These are phyloP conservation scores for Oxalis stricta DNA, from an alignment of 441 rosid species.

Conservation along the genomic window DNA sequence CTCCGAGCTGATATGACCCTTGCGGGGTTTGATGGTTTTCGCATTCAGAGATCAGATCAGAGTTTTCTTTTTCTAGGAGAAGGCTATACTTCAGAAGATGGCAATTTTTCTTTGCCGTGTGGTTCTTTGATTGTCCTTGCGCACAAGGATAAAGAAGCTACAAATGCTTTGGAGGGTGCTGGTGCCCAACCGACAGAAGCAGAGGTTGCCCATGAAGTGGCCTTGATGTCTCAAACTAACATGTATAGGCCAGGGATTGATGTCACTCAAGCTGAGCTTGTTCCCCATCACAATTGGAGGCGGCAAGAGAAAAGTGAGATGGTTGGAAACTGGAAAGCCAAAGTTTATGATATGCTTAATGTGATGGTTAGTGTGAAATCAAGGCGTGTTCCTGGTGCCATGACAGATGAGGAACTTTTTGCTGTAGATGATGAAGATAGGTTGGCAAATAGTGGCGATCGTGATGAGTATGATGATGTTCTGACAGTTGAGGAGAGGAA, in stretches of 20 bases:
- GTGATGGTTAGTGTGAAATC: slow-evolving; percentile 71
- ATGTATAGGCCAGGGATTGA: slow-evolving; percentile 87
- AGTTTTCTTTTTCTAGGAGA: slow-evolving; percentile 81
- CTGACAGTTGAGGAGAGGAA: slow-evolving; percentile 80
- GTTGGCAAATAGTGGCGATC: slow-evolving; percentile 41
- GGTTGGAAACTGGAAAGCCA: slow-evolving; percentile 80
- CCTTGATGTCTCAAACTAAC: slow-evolving; percentile 59
- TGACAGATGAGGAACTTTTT: slow-evolving; percentile 95
- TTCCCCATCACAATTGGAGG: slow-evolving; percentile 64
- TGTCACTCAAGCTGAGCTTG: slow-evolving; percentile 69
- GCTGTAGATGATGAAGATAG: slow-evolving; percentile 67
- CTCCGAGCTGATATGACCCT: slow-evolving; percentile 78
- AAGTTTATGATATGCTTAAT: slow-evolving; percentile 59
- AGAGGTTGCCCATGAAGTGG: slow-evolving; percentile 40
- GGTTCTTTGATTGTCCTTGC: slow-evolving; percentile 68
- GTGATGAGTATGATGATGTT: slow-evolving; percentile 64
- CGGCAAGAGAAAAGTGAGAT: slow-evolving; percentile 65
- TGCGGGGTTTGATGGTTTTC: slow-evolving; percentile 83
- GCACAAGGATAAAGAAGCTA: slow-evolving; percentile 49
- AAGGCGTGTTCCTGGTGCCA: slow-evolving; percentile 50
- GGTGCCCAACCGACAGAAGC: slow-evolving; percentile 58
- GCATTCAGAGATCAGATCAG: slow-evolving; percentile 77
- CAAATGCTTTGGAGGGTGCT: slow-evolving; percentile 69
- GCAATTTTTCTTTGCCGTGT: slow-evolving; percentile 28
- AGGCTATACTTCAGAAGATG: too few species aligned